These are phyloP conservation scores for Effrenium voratum DNA, from an alignment of 73 alveolate genomes.

Conservation along the genomic window DNA sequence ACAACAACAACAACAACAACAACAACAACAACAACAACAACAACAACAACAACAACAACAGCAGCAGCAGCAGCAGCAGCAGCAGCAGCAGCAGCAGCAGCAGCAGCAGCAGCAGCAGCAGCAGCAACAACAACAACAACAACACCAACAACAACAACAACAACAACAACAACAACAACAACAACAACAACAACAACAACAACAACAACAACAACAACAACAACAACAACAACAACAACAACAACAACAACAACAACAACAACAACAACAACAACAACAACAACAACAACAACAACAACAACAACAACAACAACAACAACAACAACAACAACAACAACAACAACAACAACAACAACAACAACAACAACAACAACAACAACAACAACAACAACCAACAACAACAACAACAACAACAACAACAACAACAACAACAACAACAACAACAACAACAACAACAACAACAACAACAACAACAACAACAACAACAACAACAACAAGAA, in stretches of 20 bases:
- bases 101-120: neutral
- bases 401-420: neutral
- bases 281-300: neutral
- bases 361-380: no score
- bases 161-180: no score
- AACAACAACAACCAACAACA: no score
- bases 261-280: no score
- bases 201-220: no score
- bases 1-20: no score
- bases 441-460: neutral
- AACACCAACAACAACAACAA: neutral
- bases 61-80: neutral
- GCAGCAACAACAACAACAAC: neutral
- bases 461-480: neutral
- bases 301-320: neutral
- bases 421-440: neutral
- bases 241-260: neutral
- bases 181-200: no score
- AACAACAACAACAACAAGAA: neutral
- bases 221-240: neutral
- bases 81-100: neutral
- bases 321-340: no score
- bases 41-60: no score
- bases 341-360: no score
- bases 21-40: no score